Percentiles rank a stretch among this genome's conserved stretches.
Evolutionary conservation across 2,329 filamentous ascomycete genomes (phyloP).

Genomic region (Claviceps sorghi): DNA sequence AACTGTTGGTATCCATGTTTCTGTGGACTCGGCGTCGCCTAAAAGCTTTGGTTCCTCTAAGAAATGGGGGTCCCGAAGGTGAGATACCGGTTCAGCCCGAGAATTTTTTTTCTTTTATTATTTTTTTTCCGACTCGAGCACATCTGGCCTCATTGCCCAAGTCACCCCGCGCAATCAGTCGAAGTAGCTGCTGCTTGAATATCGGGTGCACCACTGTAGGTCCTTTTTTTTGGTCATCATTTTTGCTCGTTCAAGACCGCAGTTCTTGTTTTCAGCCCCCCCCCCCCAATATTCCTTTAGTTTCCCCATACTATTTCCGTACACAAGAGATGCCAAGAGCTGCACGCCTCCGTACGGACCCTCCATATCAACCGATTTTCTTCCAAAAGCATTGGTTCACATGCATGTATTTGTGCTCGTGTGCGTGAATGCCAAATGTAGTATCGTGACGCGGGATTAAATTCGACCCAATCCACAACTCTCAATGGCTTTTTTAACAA

Average conservation of each 20-base stretch:
- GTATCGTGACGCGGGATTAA: not conserved
- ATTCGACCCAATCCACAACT: not conserved
- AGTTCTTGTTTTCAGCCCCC: not conserved
- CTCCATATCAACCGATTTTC: no score
- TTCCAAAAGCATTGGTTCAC: not conserved
- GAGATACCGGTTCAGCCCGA: constrained; percentile 23
- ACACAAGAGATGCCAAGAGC: not conserved
- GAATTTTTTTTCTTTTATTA: constrained; percentile 3
- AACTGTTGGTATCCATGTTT: not conserved
- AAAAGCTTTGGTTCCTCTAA: not conserved
- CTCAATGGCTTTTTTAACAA: no score
- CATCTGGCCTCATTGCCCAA: not conserved
- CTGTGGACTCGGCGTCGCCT: not conserved
- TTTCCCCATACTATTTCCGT: not conserved
- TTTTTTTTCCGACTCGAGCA: constrained; percentile 9
- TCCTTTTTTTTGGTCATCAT: no score
- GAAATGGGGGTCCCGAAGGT: constrained; percentile 1
- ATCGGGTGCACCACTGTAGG: not conserved
- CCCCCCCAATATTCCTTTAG: not conserved
- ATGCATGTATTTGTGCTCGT: not conserved
- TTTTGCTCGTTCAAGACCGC: no score
- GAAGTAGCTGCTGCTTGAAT: no score
- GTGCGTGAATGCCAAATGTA: not conserved
- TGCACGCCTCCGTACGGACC: not conserved
- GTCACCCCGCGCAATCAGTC: not conserved